These are phyloP conservation scores for Porodaedalea pini DNA, from an alignment of 1,284 basidiomycete species.

Conservation along the genomic window DNA sequence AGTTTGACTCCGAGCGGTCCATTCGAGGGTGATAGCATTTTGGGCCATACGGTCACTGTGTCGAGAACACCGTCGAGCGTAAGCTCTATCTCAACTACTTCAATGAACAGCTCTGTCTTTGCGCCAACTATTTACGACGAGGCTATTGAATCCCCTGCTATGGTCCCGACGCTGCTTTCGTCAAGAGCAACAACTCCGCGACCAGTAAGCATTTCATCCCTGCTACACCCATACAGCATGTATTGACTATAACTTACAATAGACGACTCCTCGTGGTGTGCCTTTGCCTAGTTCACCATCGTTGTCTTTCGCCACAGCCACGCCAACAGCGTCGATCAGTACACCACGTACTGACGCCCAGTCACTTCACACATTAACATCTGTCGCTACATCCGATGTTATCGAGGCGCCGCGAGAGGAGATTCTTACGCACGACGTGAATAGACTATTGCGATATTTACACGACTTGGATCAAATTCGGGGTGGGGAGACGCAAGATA, in stretches of 20 bases:
- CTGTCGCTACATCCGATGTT: conserved; percentile 31
- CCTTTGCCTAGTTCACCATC: conserved; percentile 25
- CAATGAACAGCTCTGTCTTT: conserved; percentile 36
- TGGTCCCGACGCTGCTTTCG: conserved; percentile 55
- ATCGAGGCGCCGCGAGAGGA: conserved; percentile 33
- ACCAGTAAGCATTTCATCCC: conserved; percentile 34
- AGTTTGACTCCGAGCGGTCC: conserved; percentile 13
- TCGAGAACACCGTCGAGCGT: conserved; percentile 40
- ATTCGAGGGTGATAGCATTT: conserved; percentile 13
- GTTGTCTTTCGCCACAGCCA: conserved; percentile 37
- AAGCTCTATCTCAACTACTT: conserved; percentile 38
- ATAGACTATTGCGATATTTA: conserved; percentile 61
- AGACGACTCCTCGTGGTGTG: conserved; percentile 31
- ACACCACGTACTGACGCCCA: conserved; percentile 60
- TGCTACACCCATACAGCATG: conserved; percentile 12
- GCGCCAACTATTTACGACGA: conserved; percentile 35
- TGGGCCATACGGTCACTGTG: conserved; percentile 25
- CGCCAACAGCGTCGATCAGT: conserved; percentile 55
- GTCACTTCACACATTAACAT: conserved; percentile 46
- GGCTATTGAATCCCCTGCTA: conserved; percentile 34
- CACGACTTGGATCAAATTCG: conserved; percentile 54
- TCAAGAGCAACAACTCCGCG: conserved; percentile 30
- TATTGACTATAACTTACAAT: conserved; percentile 13
- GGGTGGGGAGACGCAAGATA: conserved; percentile 55
- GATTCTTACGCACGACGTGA: conserved; percentile 61